These are phyloP conservation scores for Amphibolis antarctica DNA, from an alignment of 106 monocot genomes.

Conservation along the genomic window DNA sequence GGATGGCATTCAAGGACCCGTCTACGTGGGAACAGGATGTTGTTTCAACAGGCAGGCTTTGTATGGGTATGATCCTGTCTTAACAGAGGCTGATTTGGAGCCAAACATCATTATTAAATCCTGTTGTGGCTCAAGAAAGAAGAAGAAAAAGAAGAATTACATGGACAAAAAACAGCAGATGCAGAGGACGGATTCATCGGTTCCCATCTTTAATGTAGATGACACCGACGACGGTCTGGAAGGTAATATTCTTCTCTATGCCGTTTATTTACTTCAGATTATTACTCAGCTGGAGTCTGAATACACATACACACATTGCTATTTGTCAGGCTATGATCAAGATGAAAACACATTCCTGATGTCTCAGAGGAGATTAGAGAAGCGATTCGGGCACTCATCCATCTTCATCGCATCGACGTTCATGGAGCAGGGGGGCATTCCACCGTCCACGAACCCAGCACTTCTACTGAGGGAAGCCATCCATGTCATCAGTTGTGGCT, in stretches of 20 bases:
- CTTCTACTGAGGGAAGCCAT: constrained; percentile 77
- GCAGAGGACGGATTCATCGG: constrained; percentile 55
- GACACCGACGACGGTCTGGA: constrained; percentile 61
- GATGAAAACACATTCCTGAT: constrained; percentile 63
- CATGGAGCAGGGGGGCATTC: constrained; percentile 77
- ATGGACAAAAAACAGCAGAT: constrained; percentile 47
- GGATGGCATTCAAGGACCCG: constrained; percentile 80
- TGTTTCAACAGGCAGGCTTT: constrained; percentile 81
- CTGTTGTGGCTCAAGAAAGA: constrained; percentile 65
- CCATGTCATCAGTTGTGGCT: constrained; percentile 86
- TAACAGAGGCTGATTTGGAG: constrained; percentile 67
- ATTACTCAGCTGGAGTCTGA: not conserved
- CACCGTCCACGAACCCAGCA: constrained; percentile 62
- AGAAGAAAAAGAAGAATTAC: constrained; percentile 24
- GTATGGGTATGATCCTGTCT: constrained; percentile 78
- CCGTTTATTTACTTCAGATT: not conserved
- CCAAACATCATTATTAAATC: constrained; percentile 67
- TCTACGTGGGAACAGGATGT: constrained; percentile 86
- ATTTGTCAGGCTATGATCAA: constrained; percentile 46
- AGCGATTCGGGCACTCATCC: constrained; percentile 76
- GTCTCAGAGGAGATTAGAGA: constrained; percentile 77
- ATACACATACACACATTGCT: not conserved
- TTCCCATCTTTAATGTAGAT: constrained; percentile 31
- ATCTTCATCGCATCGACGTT: constrained; percentile 79
- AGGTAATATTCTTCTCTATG: constrained; percentile 19